A percentile compares a stretch with the other conserved stretches of the same genome.
phyloP scores from a whole-genome alignment of 176 grass and related monocot genomes.

The Secale cereale region DNA sequence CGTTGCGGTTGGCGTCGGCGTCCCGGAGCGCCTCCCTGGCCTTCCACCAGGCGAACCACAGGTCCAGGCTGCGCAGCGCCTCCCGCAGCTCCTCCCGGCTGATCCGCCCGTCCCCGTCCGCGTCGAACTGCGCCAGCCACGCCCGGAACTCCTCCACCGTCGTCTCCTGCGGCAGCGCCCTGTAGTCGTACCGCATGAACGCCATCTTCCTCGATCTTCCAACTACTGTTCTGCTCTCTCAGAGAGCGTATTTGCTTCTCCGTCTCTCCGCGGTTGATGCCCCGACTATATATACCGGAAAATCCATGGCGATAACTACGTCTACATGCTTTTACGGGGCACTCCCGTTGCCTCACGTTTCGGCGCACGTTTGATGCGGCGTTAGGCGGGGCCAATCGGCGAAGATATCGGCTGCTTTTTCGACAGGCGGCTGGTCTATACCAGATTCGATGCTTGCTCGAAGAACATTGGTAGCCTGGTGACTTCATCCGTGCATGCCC shows the following conservation, averaged over 20 bases:
- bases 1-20: conserved; percentile 56
- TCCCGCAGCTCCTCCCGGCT: conserved; percentile 61
- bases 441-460: conserved; percentile 35
- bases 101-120: conserved; percentile 52
- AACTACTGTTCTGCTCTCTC: not conserved
- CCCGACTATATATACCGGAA: not conserved
- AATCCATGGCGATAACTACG: not conserved
- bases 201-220: conserved; percentile 30
- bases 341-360: conserved; percentile 36
- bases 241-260: not conserved
- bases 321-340: not conserved
- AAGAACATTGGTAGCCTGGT: too few relatives aligned
- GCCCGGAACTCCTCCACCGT: conserved; percentile 68
- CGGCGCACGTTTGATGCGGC: conserved; percentile 4
- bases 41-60: conserved; percentile 83
- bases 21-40: conserved; percentile 50
- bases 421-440: not conserved
- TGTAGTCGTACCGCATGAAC: conserved; percentile 38
- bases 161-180: conserved; percentile 45
- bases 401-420: not conserved
- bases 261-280: not conserved
- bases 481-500: too few relatives aligned
- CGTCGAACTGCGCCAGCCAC: conserved; percentile 82
- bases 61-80: conserved; percentile 57
- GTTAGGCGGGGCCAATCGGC: conserved; percentile 26